Evolutionary conservation across 345 rosid species (phyloP).

Genomic region (Garcia nutans): DNA sequence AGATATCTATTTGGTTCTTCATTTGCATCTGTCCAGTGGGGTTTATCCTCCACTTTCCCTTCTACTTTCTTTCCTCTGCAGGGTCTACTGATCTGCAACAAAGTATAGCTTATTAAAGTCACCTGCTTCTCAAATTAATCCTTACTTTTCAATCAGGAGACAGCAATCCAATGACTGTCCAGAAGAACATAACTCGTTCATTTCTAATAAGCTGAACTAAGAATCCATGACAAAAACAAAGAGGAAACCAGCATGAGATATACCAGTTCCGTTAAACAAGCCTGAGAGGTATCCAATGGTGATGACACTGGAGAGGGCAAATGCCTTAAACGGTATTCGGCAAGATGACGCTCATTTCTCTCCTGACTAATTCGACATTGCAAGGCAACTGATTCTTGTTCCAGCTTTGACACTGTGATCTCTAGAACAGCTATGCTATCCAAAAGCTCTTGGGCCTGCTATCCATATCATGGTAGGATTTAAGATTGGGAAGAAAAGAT

Average conservation of each 20-base stretch:
- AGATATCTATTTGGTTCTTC: slow-evolving; percentile 21
- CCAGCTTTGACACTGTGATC: slow-evolving; percentile 73
- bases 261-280: slow-evolving; percentile 32
- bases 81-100: slow-evolving; percentile 22
- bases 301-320: slow-evolving; percentile 36
- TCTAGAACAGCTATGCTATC: slow-evolving; percentile 69
- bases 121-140: background rate
- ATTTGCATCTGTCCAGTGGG: slow-evolving; percentile 16
- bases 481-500: slow-evolving; percentile 13
- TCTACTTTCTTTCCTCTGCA: slow-evolving; percentile 29
- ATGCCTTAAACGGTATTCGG: slow-evolving; percentile 56
- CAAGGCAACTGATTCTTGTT: slow-evolving; percentile 63
- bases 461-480: slow-evolving; percentile 7
- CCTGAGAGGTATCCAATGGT: slow-evolving; percentile 25
- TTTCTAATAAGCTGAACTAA: slow-evolving; percentile 1
- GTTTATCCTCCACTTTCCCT: slow-evolving; percentile 22
- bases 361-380: slow-evolving; percentile 77
- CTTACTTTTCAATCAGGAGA: slow-evolving; percentile 1
- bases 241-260: background rate
- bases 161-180: slow-evolving; percentile 6
- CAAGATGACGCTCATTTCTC: slow-evolving; percentile 68
- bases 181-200: background rate
- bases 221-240: background rate
- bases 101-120: slow-evolving; percentile 8
- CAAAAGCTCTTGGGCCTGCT: slow-evolving; percentile 73